phyloP scores from a whole-genome alignment of 805 yeast species.

The Lachancea thermotolerans region DNA sequence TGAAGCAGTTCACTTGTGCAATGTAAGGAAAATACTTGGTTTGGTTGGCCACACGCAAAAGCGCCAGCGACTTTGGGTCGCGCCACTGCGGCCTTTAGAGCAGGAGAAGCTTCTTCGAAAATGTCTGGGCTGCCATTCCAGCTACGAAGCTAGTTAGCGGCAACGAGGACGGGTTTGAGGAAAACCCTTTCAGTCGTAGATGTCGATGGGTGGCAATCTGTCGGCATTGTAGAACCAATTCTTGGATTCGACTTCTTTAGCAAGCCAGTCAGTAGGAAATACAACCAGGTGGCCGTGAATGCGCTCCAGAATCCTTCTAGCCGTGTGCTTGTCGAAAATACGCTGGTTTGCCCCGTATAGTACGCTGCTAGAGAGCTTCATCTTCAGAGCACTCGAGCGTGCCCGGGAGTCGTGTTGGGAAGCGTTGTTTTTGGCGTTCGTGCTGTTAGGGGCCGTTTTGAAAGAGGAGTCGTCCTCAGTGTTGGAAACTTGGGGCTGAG shows the following conservation, averaged over 20 bases:
- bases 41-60: no score
- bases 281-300: slow-evolving; percentile 81
- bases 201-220: slow-evolving; percentile 90
- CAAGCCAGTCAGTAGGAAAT: slow-evolving; percentile 91
- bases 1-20: no score
- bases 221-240: slow-evolving; percentile 96
- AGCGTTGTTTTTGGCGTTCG: not conserved
- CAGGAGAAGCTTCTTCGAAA: no score
- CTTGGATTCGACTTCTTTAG: slow-evolving; percentile 77
- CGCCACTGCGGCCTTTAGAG: no score
- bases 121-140: no score
- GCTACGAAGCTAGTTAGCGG: no score
- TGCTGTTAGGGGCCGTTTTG: not conserved
- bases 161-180: no score
- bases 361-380: slow-evolving; percentile 28
- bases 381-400: slow-evolving; percentile 21
- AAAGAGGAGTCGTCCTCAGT: not conserved
- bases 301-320: slow-evolving; percentile 62
- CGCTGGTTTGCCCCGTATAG: slow-evolving; percentile 35
- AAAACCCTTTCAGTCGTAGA: slow-evolving; percentile 50
- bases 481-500: not conserved
- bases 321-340: slow-evolving; percentile 66
- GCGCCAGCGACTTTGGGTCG: no score
- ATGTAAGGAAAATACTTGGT: no score
- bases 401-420: slow-evolving; percentile 3